A percentile compares a stretch with the other conserved stretches of the same genome.
These are phyloP conservation scores for Diplodia scrobiculata DNA, from an alignment of 2,329 filamentous ascomycete species.

Conservation along the genomic window DNA sequence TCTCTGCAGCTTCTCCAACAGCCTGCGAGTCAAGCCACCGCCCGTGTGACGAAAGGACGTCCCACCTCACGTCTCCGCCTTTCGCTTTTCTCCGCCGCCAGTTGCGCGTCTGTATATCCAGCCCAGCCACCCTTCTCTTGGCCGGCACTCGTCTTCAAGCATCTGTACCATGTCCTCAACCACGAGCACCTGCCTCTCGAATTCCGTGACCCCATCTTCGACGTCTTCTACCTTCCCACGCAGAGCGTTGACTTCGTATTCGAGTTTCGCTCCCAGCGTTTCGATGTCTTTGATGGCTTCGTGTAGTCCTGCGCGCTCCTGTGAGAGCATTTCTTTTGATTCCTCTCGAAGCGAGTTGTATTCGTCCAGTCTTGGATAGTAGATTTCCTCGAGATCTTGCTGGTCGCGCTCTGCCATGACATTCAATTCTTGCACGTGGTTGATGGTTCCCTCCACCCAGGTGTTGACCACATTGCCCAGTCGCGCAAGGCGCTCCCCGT, in stretches of 20 bases:
- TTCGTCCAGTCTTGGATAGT: conserved; percentile 69
- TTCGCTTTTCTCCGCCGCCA: background rate
- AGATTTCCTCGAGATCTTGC: conserved; percentile 66
- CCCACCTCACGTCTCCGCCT: conserved; percentile 5
- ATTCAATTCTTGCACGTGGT: conserved; percentile 62
- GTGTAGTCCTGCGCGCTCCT: conserved; percentile 68
- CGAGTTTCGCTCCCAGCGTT: conserved; percentile 77
- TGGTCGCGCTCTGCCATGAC: conserved; percentile 64
- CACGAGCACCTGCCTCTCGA: conserved; percentile 65
- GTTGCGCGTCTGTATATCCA: conserved; percentile 34
- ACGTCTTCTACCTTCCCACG: conserved; percentile 81
- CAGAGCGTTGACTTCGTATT: conserved; percentile 87
- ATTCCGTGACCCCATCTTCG: conserved; percentile 76
- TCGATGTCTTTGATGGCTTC: conserved; percentile 79
- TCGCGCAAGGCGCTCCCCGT: conserved; percentile 57
- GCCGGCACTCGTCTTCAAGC: conserved; percentile 58
- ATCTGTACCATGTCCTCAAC: conserved; percentile 53
- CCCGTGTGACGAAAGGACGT: conserved; percentile 11
- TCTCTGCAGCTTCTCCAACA: conserved; percentile 6
- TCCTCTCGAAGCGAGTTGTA: conserved; percentile 68
- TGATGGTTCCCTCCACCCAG: conserved; percentile 64
- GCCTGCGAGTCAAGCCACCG: conserved; percentile 12
- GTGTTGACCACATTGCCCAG: conserved; percentile 59
- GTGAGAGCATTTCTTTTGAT: conserved; percentile 68
- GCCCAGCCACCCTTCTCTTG: conserved; percentile 42